Evolutionary conservation across 1,139 yeast genomes (phyloP), one percentile per base, ranked within the genome.

Genomic region (Yamadazyma diospyri): DNA sequence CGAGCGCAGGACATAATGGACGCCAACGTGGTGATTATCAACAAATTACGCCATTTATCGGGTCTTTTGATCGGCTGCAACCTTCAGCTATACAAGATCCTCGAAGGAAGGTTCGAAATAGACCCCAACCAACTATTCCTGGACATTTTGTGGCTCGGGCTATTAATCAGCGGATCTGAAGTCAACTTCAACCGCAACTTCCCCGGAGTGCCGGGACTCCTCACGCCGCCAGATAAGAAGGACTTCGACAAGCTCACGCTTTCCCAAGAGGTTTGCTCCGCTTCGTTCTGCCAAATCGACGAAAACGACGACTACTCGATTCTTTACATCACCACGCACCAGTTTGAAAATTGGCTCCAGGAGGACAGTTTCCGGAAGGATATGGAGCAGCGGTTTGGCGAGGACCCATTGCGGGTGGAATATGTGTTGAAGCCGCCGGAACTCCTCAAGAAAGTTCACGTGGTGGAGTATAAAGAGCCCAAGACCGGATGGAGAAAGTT

Each of bases 211-310:
- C 55, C 53, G 1, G 71, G 72, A 2, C 43, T 60, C 1, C 40
- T 50, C n/a, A 63, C 69, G 0, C 70, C 69, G 1, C 29, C 37
- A 4, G 41, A 41, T 20, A 54, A 55, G 27, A 39, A 40, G 24
- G 48, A 57, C 14, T 40, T 30, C n/a, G 37, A 46, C 3, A 30
- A 37, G 4, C 43, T 50, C 3, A 51, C 55, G 1, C 31, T 42
- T 11, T 47, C 69, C 1, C 47, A 47, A 6, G 71, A 65, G 38
- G 39, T 64, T 4, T 65, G 72, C 38, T 61, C 69, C 5, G 41
- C 66, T 7, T 62, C 70, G 4, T 62, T 68, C 66, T 66, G 60
- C 3, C 70, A 64, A 42, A 35, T 62, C 3, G 45, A 47, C 29
- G 59, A 51, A 15, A 39, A 19, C 2, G 61, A 59, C 30, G 55